Conservation (phyloP, 192 early-diverging fungal genomes). For the Backusella mclennaniae region DNA sequence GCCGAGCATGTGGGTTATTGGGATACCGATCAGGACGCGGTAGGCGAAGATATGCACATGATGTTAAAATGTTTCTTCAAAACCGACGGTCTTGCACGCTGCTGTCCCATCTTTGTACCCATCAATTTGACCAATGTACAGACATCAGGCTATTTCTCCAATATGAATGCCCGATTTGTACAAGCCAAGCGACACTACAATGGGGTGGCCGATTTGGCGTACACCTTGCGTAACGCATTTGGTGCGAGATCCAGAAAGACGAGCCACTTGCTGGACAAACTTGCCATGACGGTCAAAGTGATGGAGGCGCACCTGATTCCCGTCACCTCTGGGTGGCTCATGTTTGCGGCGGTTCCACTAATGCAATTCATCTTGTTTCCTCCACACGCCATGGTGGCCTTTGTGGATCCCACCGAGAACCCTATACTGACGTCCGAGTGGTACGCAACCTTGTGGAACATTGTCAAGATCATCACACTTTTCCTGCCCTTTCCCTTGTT, state of each 20-base stretch:
- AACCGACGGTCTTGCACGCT: conserved; percentile 63
- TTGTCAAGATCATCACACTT: conserved; percentile 41
- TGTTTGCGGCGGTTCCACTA: conserved; percentile 51
- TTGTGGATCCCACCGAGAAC: conserved; percentile 34
- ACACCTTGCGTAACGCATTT: conserved; percentile 41
- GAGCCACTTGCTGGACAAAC: conserved; percentile 31
- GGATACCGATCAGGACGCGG: conserved; percentile 76
- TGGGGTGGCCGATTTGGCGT: conserved; percentile 71
- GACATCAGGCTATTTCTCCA: conserved; percentile 50
- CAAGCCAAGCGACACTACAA: conserved; percentile 75
- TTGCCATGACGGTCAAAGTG: conserved; percentile 41
- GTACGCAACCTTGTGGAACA: conserved; percentile 39
- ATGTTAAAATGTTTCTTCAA: conserved; percentile 78
- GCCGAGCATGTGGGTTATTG: conserved; percentile 70
- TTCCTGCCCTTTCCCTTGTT: conserved; percentile 45
- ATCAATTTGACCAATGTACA: conserved; percentile 62
- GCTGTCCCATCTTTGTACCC: conserved; percentile 70
- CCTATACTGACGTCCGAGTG: conserved; percentile 42
- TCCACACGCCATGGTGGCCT: conserved; percentile 18
- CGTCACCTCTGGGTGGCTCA: conserved; percentile 50
- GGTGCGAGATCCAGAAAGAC: neutral
- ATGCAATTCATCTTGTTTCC: conserved; percentile 46
- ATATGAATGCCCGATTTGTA: conserved; percentile 59
- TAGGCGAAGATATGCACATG: conserved; percentile 85
- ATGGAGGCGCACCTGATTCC: conserved; percentile 53